Conservation (phyloP, 768 basidiomycete genomes). For the Lyophyllum decastes region DNA sequence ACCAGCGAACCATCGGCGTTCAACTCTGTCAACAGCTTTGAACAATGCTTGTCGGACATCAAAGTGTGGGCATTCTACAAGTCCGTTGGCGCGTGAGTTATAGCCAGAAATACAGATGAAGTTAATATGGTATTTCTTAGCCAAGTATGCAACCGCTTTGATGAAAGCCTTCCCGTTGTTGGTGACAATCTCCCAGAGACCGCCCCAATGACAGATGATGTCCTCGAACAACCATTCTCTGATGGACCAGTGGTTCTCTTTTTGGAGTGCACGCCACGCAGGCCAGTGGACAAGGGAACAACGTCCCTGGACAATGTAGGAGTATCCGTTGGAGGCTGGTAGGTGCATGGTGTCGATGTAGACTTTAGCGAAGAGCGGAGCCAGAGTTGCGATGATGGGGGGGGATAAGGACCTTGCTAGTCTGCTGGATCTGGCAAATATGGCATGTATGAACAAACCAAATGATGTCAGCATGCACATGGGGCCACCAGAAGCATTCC, state of each 20-base stretch:
- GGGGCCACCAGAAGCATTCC: constrained; percentile 30
- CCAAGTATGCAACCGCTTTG: background rate
- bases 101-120: constrained; percentile 12
- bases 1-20: constrained; percentile 30
- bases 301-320: constrained; percentile 27
- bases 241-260: constrained; percentile 16
- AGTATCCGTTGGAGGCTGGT: constrained; percentile 20
- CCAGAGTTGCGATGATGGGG: constrained; percentile 19
- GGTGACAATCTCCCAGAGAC: constrained; percentile 35
- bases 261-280: constrained; percentile 18
- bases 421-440: constrained; percentile 32
- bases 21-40: constrained; percentile 26
- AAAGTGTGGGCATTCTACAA: constrained; percentile 24
- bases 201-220: constrained; percentile 37
- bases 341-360: constrained; percentile 43
- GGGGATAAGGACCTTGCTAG: constrained; percentile 25
- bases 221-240: constrained; percentile 31
- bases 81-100: constrained; percentile 20
- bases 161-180: constrained; percentile 38
- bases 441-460: constrained; percentile 29
- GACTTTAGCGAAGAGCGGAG: constrained; percentile 27
- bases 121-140: background rate
- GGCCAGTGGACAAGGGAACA: constrained; percentile 19
- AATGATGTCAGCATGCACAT: constrained; percentile 24
- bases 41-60: constrained; percentile 33